These are phyloP conservation scores for Aspergillus nidulans DNA, from an alignment of 495 filamentous ascomycete genomes.

Conservation along the genomic window DNA sequence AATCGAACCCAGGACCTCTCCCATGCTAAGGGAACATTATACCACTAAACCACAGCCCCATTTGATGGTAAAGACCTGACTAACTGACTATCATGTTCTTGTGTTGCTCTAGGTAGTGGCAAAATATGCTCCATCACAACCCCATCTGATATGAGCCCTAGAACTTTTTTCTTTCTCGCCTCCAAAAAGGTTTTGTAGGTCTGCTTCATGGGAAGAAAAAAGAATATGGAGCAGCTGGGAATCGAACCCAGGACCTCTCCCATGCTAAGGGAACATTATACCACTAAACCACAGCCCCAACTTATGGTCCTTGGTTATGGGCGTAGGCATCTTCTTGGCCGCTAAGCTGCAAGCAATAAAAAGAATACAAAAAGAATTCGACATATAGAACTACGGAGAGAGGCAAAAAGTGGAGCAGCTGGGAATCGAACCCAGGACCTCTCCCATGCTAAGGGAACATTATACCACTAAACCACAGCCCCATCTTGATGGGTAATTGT, in stretches of 20 bases:
- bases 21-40: slow-evolving; percentile 39
- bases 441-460: slow-evolving; percentile 41
- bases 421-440: slow-evolving; percentile 53
- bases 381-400: neutral
- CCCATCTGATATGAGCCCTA: too few relatives aligned
- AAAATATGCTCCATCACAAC: too few relatives aligned
- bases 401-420: slow-evolving; percentile 32
- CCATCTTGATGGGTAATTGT: neutral
- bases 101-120: too few relatives aligned
- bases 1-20: slow-evolving; percentile 53
- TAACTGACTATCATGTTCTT: neutral
- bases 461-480: slow-evolving; percentile 32
- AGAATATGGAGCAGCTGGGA: slow-evolving; percentile 40
- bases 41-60: slow-evolving; percentile 32
- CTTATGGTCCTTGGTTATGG: too few relatives aligned
- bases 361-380: neutral
- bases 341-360: too few relatives aligned
- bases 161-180: too few relatives aligned
- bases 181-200: too few relatives aligned
- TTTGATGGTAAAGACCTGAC: neutral
- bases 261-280: slow-evolving; percentile 39
- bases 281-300: slow-evolving; percentile 31
- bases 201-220: neutral
- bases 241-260: slow-evolving; percentile 52
- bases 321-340: too few relatives aligned